Percentiles rank a stretch among this genome's conserved stretches.
Conservation (phyloP, 371 early-diverging fungal species). For the Capniomyces stellatus region DNA sequence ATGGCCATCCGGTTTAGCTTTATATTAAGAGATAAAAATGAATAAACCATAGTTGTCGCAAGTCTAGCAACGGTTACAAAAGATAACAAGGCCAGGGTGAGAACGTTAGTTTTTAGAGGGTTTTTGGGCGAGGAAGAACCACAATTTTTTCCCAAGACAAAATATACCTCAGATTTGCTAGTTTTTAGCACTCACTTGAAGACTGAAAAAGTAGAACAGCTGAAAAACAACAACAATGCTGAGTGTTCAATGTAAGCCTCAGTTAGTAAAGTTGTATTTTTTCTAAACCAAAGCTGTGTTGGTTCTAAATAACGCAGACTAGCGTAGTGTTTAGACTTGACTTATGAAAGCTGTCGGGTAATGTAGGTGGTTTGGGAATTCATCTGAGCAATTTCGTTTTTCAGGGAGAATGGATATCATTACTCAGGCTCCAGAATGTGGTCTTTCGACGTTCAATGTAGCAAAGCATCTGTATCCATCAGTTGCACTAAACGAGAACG, state of each 20-base stretch:
- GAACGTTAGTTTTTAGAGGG: not conserved
- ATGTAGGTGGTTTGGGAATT: not conserved
- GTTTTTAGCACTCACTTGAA: not conserved
- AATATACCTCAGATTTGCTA: not conserved
- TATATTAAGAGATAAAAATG: no score
- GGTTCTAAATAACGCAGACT: not conserved
- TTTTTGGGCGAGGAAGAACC: not conserved
- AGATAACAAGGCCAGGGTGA: not conserved
- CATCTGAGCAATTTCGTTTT: not conserved
- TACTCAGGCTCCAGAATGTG: not conserved
- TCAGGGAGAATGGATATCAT: not conserved
- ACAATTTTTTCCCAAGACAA: not conserved
- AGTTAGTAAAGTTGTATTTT: not conserved
- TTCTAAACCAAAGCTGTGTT: not conserved
- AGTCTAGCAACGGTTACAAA: not conserved
- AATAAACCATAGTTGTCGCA: not conserved
- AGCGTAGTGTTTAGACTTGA: not conserved
- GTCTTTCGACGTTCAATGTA: not conserved
- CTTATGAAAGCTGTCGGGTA: not conserved
- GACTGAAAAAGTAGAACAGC: not conserved
- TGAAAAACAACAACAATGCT: not conserved
- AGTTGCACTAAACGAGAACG: not conserved
- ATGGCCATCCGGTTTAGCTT: no score
- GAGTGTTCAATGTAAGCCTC: not conserved
- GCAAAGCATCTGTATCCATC: not conserved